Base-by-base conservation (phyloP, 2,329 filamentous ascomycete species). In the Cytospora mali region DNA sequence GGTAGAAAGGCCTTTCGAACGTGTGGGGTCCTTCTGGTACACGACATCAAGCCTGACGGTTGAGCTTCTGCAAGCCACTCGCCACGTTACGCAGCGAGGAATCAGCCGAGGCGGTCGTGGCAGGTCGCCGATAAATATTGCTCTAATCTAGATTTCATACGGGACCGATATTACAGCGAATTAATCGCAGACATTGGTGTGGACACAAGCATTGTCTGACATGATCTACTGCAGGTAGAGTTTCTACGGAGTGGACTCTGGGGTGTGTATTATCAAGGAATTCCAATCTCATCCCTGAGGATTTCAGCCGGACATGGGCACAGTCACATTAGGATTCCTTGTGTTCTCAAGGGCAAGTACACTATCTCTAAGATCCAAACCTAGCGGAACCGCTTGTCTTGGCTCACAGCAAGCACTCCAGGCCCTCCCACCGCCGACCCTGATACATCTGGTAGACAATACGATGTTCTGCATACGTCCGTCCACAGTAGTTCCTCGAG, bases 1-100 rank as follows among this genome's bases (percentile, higher is more conserved):
- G 58, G 48, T 48, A 49, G 54, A 33, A 50, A 42, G 49, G 13
- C 35, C 31, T 50, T 48, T 61, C 29, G 49, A 62, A 52, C 29
- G 51, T 61, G 62, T 46, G 42, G 53, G 35, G 56, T 61, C 52
- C 53, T 62, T 64, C 62, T 62, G 58, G 42, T 55, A 42, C 62
- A 64, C 62, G 25, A 53, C 62, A 55, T 62, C 16, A 39, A 31
- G 48, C 46, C 52, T 58, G 39, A 58, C 50, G 42, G 50, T 48
- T 55, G 55, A 58, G 39, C 58, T 49, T 42, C 58, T 62, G 59
- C 59, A 62, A 61, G 59, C 59, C 59, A 62, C 59, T 55, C 25
- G 27, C 52, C 61, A 63, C 29, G 51, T 46, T 52, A 25, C 55
- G 58, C 61, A 57, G 27, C 52, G 56, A 63, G 55, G 56, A 55